phyloP scores from a whole-genome alignment of 495 filamentous ascomycete genomes.

The Parathielavia appendiculata region DNA sequence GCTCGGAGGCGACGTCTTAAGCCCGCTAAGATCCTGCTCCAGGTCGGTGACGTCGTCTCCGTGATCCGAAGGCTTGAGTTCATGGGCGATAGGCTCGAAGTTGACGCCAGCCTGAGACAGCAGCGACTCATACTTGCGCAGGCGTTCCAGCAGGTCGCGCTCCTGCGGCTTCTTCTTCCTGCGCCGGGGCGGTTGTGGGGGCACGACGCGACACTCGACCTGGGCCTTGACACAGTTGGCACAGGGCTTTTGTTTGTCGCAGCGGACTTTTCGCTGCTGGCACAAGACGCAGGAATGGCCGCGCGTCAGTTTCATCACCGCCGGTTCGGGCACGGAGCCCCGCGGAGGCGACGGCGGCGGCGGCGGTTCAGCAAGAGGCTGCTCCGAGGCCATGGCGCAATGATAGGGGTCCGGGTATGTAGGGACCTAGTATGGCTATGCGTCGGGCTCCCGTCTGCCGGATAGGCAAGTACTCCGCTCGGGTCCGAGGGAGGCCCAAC shows the following conservation, averaged over 20 bases:
- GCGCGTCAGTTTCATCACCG: conserved; percentile 47
- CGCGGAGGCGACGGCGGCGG: conserved; percentile 35
- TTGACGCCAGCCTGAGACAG: conserved; percentile 49
- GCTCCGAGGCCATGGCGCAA: conserved; percentile 28
- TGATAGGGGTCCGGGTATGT: conserved; percentile 7
- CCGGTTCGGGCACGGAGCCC: conserved; percentile 29
- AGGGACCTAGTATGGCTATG: background rate
- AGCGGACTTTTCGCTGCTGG: conserved; percentile 62
- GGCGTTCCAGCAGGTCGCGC: conserved; percentile 47
- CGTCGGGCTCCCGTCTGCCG: conserved; percentile 9
- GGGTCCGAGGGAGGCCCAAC: conserved; percentile 20
- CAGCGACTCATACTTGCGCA: conserved; percentile 52
- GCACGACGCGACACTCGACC: conserved; percentile 56
- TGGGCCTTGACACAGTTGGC: conserved; percentile 59
- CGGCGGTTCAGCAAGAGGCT: conserved; percentile 29
- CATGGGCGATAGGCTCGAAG: conserved; percentile 40
- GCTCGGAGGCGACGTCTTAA: conserved; percentile 37
- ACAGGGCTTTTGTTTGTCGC: conserved; percentile 60
- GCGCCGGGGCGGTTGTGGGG: conserved; percentile 53
- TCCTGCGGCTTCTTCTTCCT: conserved; percentile 54
- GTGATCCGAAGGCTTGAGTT: conserved; percentile 39
- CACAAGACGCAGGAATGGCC: conserved; percentile 61
- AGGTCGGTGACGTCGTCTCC: conserved; percentile 47
- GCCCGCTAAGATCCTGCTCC: conserved; percentile 42
- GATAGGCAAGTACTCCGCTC: conserved; percentile 20